phyloP scores from a whole-genome alignment of 2,329 filamentous ascomycete genomes.

The Exophiala sideris region DNA sequence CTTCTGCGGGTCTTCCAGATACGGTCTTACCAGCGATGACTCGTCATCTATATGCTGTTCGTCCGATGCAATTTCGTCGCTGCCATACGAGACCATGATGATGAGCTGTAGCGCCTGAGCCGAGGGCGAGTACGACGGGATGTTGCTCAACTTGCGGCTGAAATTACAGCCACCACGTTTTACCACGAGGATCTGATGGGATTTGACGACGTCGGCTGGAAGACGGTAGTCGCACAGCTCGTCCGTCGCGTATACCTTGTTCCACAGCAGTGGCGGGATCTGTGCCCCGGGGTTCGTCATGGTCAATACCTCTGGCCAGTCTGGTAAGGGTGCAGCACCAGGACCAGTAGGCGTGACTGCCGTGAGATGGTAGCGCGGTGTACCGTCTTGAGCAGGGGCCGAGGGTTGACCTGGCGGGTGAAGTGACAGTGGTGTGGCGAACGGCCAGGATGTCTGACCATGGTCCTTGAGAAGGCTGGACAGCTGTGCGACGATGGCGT shows the following conservation, averaged over 20 bases:
- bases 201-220: constrained; percentile 48
- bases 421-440: constrained; percentile 17
- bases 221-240: constrained; percentile 62
- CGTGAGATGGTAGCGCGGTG: constrained; percentile 36
- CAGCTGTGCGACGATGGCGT: constrained; percentile 28
- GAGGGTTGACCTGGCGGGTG: not conserved
- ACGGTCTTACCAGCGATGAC: constrained; percentile 56
- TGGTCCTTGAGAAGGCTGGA: constrained; percentile 24
- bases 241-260: constrained; percentile 66
- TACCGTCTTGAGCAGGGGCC: not conserved
- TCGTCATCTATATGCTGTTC: constrained; percentile 38
- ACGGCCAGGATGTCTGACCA: constrained; percentile 20
- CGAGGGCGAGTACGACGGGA: constrained; percentile 70
- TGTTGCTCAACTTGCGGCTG: constrained; percentile 74
- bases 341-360: constrained; percentile 50
- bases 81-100: constrained; percentile 66
- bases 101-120: constrained; percentile 70
- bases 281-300: constrained; percentile 31
- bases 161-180: constrained; percentile 82
- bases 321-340: constrained; percentile 65
- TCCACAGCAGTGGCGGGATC: constrained; percentile 60
- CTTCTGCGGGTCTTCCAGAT: constrained; percentile 71
- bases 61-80: constrained; percentile 34
- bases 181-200: constrained; percentile 75
- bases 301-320: constrained; percentile 49